Base-by-base conservation (phyloP, 139 green algal species). In the Picochlorum sp. region DNA sequence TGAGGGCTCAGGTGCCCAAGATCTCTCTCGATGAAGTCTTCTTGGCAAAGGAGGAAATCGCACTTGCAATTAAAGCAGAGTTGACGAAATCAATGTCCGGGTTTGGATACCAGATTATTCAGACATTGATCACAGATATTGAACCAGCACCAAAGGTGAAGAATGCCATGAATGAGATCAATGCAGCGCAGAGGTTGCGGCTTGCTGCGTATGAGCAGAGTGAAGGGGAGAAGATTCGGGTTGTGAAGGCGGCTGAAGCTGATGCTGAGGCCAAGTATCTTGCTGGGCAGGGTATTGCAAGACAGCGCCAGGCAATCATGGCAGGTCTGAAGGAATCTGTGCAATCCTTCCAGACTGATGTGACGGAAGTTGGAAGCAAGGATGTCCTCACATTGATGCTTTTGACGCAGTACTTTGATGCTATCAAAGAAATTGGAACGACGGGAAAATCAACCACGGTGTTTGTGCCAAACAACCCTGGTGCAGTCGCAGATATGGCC, bases 191-290 rank as follows among this genome's bases (percentile, higher is more conserved):
- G 45, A 70, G 67, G 13, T 37, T 56, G 47, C 63, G 73, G 16
- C 57, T 86, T 41, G 87, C 87, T 6, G 82, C 87, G 13, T 62
- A 80, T 21, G 81, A 95, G 65, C 81, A 90, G 65, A 60, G 28
- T 21, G 87, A 95, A 73, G 87, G 87, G 0, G 78, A 86, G 20
- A 92, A 96, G 82, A 79, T 95, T 15, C 66, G 75, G 4, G 76
- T 90, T 14, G 83, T 94, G 8, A 97, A 97, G 74, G 80, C 79
- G 1, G 92, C 92, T 2, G 90, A 97, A 78, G 92, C 85, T 6
- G 92, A 97, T 49, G 90, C 92, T 10, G 92, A 98, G 75, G 78
- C 85, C 50, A 97, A 98, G 83, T 97, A 81, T 67, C 82, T 97
- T 57, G 62, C 77, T 21, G 86, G 87, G 11, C 77, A 88, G 73